Conservation (phyloP, 108 stramenopile genomes). For the Pseudonitzschia multistriata region DNA sequence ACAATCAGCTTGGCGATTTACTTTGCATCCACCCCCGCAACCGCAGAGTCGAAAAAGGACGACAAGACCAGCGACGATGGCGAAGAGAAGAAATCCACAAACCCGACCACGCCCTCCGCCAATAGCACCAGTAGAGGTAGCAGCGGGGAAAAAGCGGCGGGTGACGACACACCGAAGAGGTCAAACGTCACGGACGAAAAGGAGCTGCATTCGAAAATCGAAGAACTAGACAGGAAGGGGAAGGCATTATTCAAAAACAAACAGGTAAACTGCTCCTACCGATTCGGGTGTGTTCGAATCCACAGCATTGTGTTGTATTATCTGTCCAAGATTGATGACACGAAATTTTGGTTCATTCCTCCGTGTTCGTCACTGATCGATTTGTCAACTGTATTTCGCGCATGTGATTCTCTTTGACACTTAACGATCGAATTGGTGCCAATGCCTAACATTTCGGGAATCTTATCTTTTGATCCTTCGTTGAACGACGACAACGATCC, state of each 20-base stretch:
- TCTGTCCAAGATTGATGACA: no score
- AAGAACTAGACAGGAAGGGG: constrained; percentile 82
- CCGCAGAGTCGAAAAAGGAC: constrained; percentile 16
- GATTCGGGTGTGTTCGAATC: background rate
- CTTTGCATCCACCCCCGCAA: background rate
- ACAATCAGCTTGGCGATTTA: constrained; percentile 29
- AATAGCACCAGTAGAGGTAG: background rate
- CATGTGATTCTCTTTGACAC: background rate
- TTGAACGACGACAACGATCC: background rate
- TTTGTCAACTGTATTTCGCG: background rate
- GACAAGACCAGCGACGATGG: background rate
- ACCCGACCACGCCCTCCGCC: background rate
- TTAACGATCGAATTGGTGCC: no score
- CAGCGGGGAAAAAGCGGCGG: constrained; percentile 23
- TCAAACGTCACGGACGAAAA: constrained; percentile 34
- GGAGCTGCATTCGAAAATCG: constrained; percentile 63
- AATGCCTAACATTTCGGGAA: no score
- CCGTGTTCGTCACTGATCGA: background rate
- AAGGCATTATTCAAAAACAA: constrained; percentile 83
- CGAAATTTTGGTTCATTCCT: background rate
- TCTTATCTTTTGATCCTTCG: no score
- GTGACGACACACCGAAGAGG: constrained; percentile 18
- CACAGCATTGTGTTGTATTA: background rate
- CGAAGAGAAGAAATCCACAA: background rate
- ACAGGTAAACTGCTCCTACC: constrained; percentile 49